These are phyloP conservation scores for Kregervanrija fluxuum DNA, from an alignment of 805 yeast genomes.

Conservation along the genomic window DNA sequence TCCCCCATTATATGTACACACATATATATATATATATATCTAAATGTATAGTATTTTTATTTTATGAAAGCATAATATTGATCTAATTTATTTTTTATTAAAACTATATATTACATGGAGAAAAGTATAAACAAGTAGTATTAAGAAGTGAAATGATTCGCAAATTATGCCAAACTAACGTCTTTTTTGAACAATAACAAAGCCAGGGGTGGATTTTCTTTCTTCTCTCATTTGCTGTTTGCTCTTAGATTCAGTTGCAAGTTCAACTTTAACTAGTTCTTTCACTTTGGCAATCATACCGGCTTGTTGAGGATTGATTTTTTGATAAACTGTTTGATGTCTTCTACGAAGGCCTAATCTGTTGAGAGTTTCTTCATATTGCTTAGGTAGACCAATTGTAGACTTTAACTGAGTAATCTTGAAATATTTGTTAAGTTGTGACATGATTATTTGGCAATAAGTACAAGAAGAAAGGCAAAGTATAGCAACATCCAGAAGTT, in stretches of 20 bases:
- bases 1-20: too few species aligned
- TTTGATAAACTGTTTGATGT: constrained; percentile 66
- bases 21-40: neutral
- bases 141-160: too few species aligned
- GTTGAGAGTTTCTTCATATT: constrained; percentile 53
- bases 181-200: constrained; percentile 33
- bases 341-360: constrained; percentile 71
- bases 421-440: constrained; percentile 31
- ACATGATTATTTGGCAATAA: too few species aligned
- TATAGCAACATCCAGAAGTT: neutral
- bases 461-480: too few species aligned
- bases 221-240: constrained; percentile 43
- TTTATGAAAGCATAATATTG: neutral
- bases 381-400: constrained; percentile 75
- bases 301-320: constrained; percentile 71
- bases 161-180: neutral
- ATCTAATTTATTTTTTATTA: neutral
- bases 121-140: too few species aligned
- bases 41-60: neutral
- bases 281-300: constrained; percentile 79
- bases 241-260: constrained; percentile 48
- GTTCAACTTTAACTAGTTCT: constrained; percentile 77
- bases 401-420: constrained; percentile 76
- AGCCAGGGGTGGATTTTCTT: constrained; percentile 65
- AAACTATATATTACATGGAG: too few species aligned